Conservation (phyloP, 345 rosid species). For the Conringia planisiliqua region DNA sequence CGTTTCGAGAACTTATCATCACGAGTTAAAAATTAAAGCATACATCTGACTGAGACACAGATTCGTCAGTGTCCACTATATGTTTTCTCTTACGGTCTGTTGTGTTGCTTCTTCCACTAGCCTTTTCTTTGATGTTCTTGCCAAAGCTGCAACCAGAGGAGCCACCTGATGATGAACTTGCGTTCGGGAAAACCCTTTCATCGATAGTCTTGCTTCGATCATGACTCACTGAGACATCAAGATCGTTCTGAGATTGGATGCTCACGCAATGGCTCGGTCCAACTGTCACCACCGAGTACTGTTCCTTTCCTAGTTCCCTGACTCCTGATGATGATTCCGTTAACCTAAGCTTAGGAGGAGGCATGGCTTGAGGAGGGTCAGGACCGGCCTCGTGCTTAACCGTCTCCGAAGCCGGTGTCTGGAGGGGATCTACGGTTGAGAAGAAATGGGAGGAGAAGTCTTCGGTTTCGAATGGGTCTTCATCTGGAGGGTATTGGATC, state of each 20-base stretch:
- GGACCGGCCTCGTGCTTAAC: conserved; percentile 29
- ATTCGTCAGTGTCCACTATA: conserved; percentile 42
- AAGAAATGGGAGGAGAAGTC: conserved; percentile 55
- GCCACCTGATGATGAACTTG: conserved; percentile 61
- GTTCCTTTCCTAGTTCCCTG: conserved; percentile 38
- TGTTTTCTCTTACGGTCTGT: conserved; percentile 56
- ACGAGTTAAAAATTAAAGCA: background rate
- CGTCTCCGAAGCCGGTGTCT: conserved; percentile 26
- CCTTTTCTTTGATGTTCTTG: conserved; percentile 41
- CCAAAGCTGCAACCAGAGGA: conserved; percentile 65
- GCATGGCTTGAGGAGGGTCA: conserved; percentile 42
- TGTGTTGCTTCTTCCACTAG: conserved; percentile 25
- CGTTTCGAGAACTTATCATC: conserved; percentile 1
- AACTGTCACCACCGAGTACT: conserved; percentile 49
- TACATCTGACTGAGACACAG: conserved; percentile 65
- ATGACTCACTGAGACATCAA: conserved; percentile 34
- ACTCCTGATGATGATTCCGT: conserved; percentile 27
- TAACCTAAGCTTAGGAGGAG: conserved; percentile 45
- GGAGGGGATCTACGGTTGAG: conserved; percentile 11
- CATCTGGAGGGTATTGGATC: conserved; percentile 59
- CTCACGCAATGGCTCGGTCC: conserved; percentile 64
- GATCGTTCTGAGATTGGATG: conserved; percentile 45
- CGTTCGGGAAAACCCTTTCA: conserved; percentile 41
- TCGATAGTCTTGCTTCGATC: conserved; percentile 38
- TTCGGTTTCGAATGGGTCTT: conserved; percentile 47